phyloP scores from a whole-genome alignment of 495 filamentous ascomycete genomes.

The Hypoxylon cercidicola region DNA sequence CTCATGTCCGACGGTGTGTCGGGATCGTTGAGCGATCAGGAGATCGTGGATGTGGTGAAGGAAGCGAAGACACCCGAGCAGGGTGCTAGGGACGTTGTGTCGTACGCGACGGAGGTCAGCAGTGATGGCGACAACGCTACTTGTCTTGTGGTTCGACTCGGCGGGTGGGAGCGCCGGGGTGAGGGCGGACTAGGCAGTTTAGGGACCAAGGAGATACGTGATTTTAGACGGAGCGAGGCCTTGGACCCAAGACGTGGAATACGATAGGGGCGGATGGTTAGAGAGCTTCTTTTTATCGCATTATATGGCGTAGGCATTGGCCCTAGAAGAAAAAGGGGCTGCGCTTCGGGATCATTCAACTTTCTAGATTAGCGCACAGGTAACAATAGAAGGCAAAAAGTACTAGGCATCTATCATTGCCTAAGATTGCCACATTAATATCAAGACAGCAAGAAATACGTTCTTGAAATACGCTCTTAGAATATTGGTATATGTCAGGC shows the following conservation, averaged over 20 bases:
- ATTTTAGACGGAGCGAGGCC: constrained; percentile 85
- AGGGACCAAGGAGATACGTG: constrained; percentile 89
- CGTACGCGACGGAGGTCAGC: constrained; percentile 86
- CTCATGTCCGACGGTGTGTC: constrained; percentile 89
- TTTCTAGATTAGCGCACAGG: too few relatives aligned
- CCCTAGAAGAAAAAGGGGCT: neutral
- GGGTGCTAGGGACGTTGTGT: constrained; percentile 79
- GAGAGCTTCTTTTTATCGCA: neutral
- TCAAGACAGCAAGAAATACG: too few relatives aligned
- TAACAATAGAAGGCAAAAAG: too few relatives aligned
- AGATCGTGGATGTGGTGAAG: constrained; percentile 95
- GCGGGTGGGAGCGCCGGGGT: constrained; percentile 92
- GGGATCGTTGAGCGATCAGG: constrained; percentile 84
- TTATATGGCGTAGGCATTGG: neutral
- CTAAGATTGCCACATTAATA: too few relatives aligned
- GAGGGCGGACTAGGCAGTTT: constrained; percentile 89
- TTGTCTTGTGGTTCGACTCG: constrained; percentile 88
- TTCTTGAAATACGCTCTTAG: too few relatives aligned
- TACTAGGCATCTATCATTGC: too few relatives aligned
- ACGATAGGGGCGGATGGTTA: constrained; percentile 25
- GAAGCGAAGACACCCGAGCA: constrained; percentile 91
- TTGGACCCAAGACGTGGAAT: constrained; percentile 80
- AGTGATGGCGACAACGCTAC: constrained; percentile 92
- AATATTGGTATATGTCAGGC: too few relatives aligned
- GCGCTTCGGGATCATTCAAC: too few relatives aligned